These are phyloP conservation scores for Cordyceps cateniannulata DNA, from an alignment of 2,329 filamentous ascomycete species.

Conservation along the genomic window DNA sequence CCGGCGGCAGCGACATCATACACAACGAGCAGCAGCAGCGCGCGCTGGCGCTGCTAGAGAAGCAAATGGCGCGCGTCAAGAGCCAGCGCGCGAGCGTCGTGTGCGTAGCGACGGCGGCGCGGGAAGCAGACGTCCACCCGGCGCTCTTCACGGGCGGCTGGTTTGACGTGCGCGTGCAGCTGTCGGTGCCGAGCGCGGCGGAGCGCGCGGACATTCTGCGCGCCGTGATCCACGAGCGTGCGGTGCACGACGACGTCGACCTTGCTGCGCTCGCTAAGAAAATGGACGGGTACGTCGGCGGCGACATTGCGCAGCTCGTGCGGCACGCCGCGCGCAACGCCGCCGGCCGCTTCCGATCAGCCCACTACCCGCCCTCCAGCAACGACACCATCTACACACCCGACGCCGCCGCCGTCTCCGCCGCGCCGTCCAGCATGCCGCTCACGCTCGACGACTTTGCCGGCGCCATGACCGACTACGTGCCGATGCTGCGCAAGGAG, in stretches of 20 bases:
- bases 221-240: slow-evolving; percentile 38
- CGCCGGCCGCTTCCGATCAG: slow-evolving; percentile 26
- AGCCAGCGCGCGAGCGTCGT: slow-evolving; percentile 68
- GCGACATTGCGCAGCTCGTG: slow-evolving; percentile 68
- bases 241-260: slow-evolving; percentile 54
- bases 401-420: neutral
- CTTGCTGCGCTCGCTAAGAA: slow-evolving; percentile 68
- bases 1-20: slow-evolving; percentile 66
- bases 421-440: neutral
- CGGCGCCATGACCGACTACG: slow-evolving; percentile 58
- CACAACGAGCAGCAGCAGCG: slow-evolving; percentile 88
- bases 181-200: slow-evolving; percentile 76
- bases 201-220: slow-evolving; percentile 56
- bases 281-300: slow-evolving; percentile 89
- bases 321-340: slow-evolving; percentile 35
- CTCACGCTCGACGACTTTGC: slow-evolving; percentile 54
- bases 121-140: slow-evolving; percentile 79
- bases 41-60: slow-evolving; percentile 74
- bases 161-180: slow-evolving; percentile 79
- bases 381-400: neutral
- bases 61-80: slow-evolving; percentile 78
- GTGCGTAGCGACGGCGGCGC: slow-evolving; percentile 85
- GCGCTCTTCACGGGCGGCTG: slow-evolving; percentile 65
- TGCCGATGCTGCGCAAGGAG: slow-evolving; percentile 68
- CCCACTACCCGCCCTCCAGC: slow-evolving; percentile 17